These are phyloP conservation scores for Trichocladium uniseriatum DNA, from an alignment of 495 filamentous ascomycete genomes.

Conservation along the genomic window DNA sequence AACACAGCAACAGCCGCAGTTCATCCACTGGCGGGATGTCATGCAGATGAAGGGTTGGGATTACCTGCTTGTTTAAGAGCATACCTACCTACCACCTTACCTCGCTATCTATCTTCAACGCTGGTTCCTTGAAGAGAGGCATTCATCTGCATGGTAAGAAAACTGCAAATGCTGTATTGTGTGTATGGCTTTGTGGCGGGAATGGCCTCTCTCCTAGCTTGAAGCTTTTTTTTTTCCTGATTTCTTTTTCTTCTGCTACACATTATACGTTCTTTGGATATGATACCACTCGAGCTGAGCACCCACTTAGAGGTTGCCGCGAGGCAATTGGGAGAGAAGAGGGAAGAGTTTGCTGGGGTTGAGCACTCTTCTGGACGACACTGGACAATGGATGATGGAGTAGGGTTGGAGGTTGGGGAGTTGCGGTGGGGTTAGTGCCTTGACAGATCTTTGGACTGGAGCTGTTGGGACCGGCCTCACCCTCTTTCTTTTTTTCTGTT, in stretches of 20 bases:
- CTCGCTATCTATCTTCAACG: slow-evolving; percentile 19
- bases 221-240: neutral
- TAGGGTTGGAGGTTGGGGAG: neutral
- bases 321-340: slow-evolving; percentile 17
- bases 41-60: slow-evolving; percentile 91
- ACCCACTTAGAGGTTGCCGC: slow-evolving; percentile 16
- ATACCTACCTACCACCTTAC: neutral
- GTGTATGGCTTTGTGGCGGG: slow-evolving; percentile 7
- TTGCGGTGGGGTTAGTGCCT: neutral
- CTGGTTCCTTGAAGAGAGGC: slow-evolving; percentile 28
- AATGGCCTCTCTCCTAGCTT: slow-evolving; percentile 9
- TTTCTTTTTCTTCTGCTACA: slow-evolving; percentile 3
- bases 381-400: slow-evolving; percentile 7
- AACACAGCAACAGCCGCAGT: slow-evolving; percentile 19
- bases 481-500: neutral
- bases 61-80: slow-evolving; percentile 71
- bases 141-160: slow-evolving; percentile 24
- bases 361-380: slow-evolving; percentile 2
- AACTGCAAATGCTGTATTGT: neutral
- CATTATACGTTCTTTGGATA: neutral
- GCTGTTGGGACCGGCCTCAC: neutral
- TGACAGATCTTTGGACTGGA: slow-evolving; percentile 12
- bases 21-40: slow-evolving; percentile 88
- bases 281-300: slow-evolving; percentile 2
- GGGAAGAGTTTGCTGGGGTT: neutral